Evolutionary conservation across 2,329 filamentous ascomycete genomes (phyloP).

Genomic region (Chrysosporium queenslandicum): DNA sequence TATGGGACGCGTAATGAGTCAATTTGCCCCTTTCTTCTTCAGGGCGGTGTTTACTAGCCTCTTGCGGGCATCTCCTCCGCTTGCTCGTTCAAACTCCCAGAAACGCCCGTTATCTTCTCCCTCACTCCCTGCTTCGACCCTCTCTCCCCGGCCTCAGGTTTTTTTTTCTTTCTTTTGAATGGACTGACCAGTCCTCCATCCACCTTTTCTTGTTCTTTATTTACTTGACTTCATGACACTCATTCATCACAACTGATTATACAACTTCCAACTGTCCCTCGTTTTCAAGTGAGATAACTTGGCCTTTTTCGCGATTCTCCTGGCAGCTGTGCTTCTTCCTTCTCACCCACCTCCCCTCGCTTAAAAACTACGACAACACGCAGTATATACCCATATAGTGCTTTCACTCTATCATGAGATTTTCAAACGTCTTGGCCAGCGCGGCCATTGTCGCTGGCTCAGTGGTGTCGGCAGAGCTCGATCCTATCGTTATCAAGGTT

Average conservation of each 20-base stretch:
- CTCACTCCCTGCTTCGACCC: not conserved
- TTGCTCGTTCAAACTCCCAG: not conserved
- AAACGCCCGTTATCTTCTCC: not conserved
- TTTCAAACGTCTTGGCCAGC: constrained; percentile 41
- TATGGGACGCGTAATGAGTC: constrained; percentile 9
- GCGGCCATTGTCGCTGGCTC: constrained; percentile 44
- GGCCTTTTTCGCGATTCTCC: constrained; percentile 14
- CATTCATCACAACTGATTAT: constrained; percentile 16
- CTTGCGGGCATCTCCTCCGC: not conserved
- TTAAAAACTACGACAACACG: not conserved
- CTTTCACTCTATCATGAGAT: constrained; percentile 43
- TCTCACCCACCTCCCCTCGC: constrained; percentile 13
- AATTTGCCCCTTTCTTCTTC: not conserved
- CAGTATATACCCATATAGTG: not conserved
- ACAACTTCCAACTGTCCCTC: constrained; percentile 13
- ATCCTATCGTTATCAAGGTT: constrained; percentile 55
- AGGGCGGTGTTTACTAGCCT: not conserved
- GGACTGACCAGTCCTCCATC: not conserved
- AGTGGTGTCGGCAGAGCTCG: constrained; percentile 44
- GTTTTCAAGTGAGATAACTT: constrained; percentile 7
- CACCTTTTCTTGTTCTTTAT: constrained; percentile 6
- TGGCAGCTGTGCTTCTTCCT: no score
- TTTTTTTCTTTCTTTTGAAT: not conserved
- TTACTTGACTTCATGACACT: constrained; percentile 10
- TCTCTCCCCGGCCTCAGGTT: no score